Evolutionary conservation across 1,284 basidiomycete genomes (phyloP).

Genomic region (Porogramme epimiltina): DNA sequence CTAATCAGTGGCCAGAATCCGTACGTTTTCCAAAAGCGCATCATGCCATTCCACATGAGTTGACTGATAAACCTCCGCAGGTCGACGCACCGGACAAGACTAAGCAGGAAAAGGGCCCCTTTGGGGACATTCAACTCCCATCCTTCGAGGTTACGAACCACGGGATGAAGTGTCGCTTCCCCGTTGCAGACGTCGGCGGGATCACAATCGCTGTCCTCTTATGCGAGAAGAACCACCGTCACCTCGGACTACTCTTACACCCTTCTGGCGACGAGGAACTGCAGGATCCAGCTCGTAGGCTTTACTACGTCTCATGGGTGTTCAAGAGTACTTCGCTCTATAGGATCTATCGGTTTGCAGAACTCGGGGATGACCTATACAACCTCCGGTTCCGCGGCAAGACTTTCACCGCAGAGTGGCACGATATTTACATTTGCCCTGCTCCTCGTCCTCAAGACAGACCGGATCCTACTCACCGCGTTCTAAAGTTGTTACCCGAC

Average conservation of each 20-base stretch:
- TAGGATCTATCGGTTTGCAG: not conserved
- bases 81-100: not conserved
- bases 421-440: not conserved
- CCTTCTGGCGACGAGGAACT: not conserved
- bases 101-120: not conserved
- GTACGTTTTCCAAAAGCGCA: too few species aligned
- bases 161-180: not conserved
- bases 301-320: not conserved
- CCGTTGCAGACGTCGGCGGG: not conserved
- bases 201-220: not conserved
- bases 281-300: not conserved
- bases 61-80: too few species aligned
- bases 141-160: not conserved
- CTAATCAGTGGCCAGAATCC: too few species aligned
- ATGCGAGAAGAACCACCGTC: not conserved
- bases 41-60: too few species aligned
- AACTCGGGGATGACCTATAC: not conserved
- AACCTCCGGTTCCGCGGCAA: slow-evolving; percentile 1
- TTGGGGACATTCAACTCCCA: not conserved
- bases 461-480: not conserved
- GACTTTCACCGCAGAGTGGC: not conserved
- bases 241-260: not conserved
- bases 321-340: not conserved
- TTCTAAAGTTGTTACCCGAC: too few species aligned
- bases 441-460: not conserved